Evolutionary conservation across 2,329 filamentous ascomycete genomes (phyloP).

Genomic region (Pestalotiopsis sp.): DNA sequence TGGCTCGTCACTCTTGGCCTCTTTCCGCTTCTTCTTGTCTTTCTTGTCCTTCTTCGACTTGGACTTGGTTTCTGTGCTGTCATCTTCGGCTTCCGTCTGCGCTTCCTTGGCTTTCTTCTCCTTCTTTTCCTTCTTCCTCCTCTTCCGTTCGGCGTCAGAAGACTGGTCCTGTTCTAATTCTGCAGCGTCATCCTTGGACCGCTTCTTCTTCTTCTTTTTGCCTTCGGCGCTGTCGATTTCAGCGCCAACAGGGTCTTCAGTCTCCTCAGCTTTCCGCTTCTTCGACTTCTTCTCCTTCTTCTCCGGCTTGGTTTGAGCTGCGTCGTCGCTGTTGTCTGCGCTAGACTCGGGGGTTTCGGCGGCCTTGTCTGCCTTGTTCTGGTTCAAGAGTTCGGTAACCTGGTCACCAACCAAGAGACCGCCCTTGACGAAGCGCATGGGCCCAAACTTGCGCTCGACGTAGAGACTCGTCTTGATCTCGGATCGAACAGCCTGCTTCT

Average conservation of each 20-base stretch:
- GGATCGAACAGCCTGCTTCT: slow-evolving; percentile 68
- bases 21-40: slow-evolving; percentile 10
- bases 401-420: slow-evolving; percentile 68
- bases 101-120: slow-evolving; percentile 29
- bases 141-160: slow-evolving; percentile 37
- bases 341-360: slow-evolving; percentile 23
- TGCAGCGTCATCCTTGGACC: slow-evolving; percentile 22
- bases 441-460: slow-evolving; percentile 74
- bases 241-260: slow-evolving; percentile 35
- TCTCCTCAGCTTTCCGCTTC: slow-evolving; percentile 38
- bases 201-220: slow-evolving; percentile 42
- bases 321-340: not conserved
- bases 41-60: slow-evolving; percentile 28
- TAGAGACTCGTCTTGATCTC: slow-evolving; percentile 75
- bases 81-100: slow-evolving; percentile 28
- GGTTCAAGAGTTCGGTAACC: slow-evolving; percentile 48
- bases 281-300: slow-evolving; percentile 40
- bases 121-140: slow-evolving; percentile 22
- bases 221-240: slow-evolving; percentile 30
- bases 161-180: slow-evolving; percentile 21
- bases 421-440: slow-evolving; percentile 85
- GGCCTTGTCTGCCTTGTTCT: slow-evolving; percentile 42
- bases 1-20: not conserved
- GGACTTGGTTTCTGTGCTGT: slow-evolving; percentile 32
- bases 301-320: slow-evolving; percentile 21